A percentile compares a stretch with the other conserved stretches of the same genome.
These are phyloP conservation scores for Podospora conica DNA, from an alignment of 495 filamentous ascomycete species.

Conservation along the genomic window DNA sequence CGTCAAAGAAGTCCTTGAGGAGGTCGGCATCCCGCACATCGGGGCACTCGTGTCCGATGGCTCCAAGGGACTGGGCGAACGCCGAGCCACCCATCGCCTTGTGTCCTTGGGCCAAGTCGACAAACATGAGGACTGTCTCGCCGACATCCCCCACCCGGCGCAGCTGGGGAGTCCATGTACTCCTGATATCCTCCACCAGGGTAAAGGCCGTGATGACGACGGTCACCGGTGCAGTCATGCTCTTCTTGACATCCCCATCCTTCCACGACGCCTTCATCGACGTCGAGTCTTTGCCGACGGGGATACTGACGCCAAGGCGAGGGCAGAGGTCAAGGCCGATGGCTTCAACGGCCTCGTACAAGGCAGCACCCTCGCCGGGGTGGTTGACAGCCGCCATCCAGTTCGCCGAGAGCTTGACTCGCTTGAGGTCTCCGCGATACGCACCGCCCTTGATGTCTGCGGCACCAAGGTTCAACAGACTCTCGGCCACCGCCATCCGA, in stretches of 20 bases:
- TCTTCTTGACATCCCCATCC: conserved; percentile 66
- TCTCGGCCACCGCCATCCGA: conserved; percentile 93
- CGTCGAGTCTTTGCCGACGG: conserved; percentile 96
- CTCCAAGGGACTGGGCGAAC: conserved; percentile 84
- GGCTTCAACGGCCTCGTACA: conserved; percentile 92
- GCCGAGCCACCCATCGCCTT: conserved; percentile 87
- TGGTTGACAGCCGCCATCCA: conserved; percentile 98
- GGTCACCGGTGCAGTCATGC: conserved; percentile 87
- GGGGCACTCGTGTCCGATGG: conserved; percentile 76
- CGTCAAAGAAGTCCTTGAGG: conserved; percentile 89
- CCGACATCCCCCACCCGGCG: conserved; percentile 79
- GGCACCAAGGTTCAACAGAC: conserved; percentile 84
- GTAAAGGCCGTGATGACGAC: conserved; percentile 88
- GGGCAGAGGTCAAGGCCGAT: conserved; percentile 83
- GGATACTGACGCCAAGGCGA: conserved; percentile 80
- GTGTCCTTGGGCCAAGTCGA: conserved; percentile 73
- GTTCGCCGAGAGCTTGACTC: conserved; percentile 86
- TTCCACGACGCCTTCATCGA: conserved; percentile 98
- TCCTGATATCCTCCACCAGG: conserved; percentile 67
- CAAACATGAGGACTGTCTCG: conserved; percentile 82
- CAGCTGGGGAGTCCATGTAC: conserved; percentile 90
- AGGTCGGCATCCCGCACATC: conserved; percentile 76
- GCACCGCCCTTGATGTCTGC: conserved; percentile 68
- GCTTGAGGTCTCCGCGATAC: conserved; percentile 45
- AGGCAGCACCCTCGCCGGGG: conserved; percentile 84